Evolutionary conservation across 2,329 filamentous ascomycete genomes (phyloP).

Genomic region (Tympanopsis confertula): DNA sequence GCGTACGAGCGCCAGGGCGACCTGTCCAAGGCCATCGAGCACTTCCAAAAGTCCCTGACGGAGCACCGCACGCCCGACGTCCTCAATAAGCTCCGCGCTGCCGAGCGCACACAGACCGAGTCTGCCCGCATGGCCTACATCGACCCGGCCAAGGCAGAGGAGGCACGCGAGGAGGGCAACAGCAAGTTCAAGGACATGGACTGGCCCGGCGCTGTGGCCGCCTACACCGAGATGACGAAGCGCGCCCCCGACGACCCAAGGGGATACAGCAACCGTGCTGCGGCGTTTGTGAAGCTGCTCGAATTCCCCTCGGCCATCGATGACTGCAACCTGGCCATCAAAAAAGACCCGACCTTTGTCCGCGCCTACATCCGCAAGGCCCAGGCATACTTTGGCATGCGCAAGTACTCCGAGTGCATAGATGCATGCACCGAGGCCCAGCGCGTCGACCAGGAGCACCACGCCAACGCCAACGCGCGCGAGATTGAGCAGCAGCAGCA

Average conservation of each 20-base stretch:
- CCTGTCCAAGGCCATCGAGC: conserved; percentile 66
- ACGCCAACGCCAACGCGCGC: conserved; percentile 65
- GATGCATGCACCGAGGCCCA: conserved; percentile 77
- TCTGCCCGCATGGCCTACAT: conserved; percentile 70
- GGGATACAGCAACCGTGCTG: conserved; percentile 93
- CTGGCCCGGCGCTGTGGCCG: conserved; percentile 87
- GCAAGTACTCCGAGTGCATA: conserved; percentile 90
- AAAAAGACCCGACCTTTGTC: conserved; percentile 84
- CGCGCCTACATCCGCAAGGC: conserved; percentile 94
- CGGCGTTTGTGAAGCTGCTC: conserved; percentile 91
- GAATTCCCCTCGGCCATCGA: conserved; percentile 87
- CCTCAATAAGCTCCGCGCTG: conserved; percentile 78
- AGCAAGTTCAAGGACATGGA: conserved; percentile 94
- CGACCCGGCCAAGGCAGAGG: conserved; percentile 83
- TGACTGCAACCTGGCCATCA: conserved; percentile 85
- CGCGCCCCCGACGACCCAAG: conserved; percentile 83
- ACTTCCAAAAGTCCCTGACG: conserved; percentile 86
- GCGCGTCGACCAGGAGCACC: conserved; percentile 59
- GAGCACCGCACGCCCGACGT: conserved; percentile 95
- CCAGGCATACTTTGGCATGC: conserved; percentile 91
- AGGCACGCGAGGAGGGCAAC: conserved; percentile 89
- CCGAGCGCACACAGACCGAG: conserved; percentile 76
- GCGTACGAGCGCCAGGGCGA: conserved; percentile 86
- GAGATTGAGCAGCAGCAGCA: conserved; percentile 92
- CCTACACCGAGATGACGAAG: conserved; percentile 95